Conservation (phyloP, 2,329 filamentous ascomycete species). For the Sordariomycetes sp. region DNA sequence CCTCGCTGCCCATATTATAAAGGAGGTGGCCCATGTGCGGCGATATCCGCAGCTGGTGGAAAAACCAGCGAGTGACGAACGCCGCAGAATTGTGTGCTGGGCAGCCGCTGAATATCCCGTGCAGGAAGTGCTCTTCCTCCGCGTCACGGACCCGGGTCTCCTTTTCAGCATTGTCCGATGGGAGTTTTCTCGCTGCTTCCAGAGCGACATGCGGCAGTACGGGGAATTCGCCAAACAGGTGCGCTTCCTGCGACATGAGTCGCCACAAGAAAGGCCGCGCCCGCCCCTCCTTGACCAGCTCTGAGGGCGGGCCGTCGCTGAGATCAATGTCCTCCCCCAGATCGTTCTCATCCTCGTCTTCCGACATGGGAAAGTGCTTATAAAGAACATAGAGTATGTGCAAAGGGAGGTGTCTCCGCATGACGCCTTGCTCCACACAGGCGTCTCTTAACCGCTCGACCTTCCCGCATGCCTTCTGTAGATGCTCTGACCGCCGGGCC, state of each 20-base stretch:
- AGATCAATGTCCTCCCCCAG: constrained; percentile 27
- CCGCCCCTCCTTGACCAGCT: constrained; percentile 14
- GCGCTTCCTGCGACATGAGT: constrained; percentile 33
- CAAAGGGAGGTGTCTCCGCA: constrained; percentile 22
- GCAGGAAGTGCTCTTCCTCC: constrained; percentile 34
- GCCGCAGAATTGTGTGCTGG: constrained; percentile 24
- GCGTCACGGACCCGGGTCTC: constrained; percentile 22
- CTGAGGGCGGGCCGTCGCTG: constrained; percentile 13
- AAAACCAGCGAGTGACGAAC: constrained; percentile 36
- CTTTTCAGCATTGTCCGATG: constrained; percentile 19
- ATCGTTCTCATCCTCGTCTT: constrained; percentile 21
- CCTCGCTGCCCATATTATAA: constrained; percentile 12
- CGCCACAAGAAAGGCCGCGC: constrained; percentile 27
- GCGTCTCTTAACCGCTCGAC: constrained; percentile 16
- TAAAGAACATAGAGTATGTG: constrained; percentile 1
- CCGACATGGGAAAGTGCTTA: neutral
- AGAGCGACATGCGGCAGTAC: constrained; percentile 27
- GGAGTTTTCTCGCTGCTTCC: constrained; percentile 21
- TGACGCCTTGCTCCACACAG: constrained; percentile 26
- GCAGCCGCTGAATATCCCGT: constrained; percentile 23
- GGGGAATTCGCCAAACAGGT: constrained; percentile 24
- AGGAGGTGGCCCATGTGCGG: constrained; percentile 30
- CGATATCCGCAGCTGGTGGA: constrained; percentile 33
- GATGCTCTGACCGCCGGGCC: constrained; percentile 16
- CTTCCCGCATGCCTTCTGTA: constrained; percentile 16